phyloP scores from a whole-genome alignment of 306 rosid genomes.

The Prunus persica region Prunus_persica_NCBIv2 NC_034016.1:20302501-20303000 shows the following conservation, averaged over 20 bases:
- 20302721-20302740: background rate
- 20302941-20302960: too few relatives aligned
- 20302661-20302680: conserved; percentile 47
- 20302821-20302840: too few relatives aligned
- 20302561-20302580: conserved; percentile 30
- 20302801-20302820: conserved; percentile 54
- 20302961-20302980: too few relatives aligned
- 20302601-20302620: conserved; percentile 46
- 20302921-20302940: too few relatives aligned
- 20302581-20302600: conserved; percentile 57
- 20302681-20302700: conserved; percentile 28
- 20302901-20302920: too few relatives aligned
- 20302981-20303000: too few relatives aligned
- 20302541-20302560: conserved; percentile 26
- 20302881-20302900: too few relatives aligned
- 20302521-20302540: conserved; percentile 42
- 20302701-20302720: background rate
- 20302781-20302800: conserved; percentile 44
- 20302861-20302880: too few relatives aligned
- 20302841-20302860: too few relatives aligned
- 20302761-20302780: conserved; percentile 53
- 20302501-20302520: conserved; percentile 32
- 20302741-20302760: conserved; percentile 39
- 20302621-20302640: conserved; percentile 36
- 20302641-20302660: conserved; percentile 10